A percentile compares a stretch with the other conserved stretches of the same genome.
phyloP scores from a whole-genome alignment of 1,284 basidiomycete genomes.

The Kwoniella shivajii region DNA sequence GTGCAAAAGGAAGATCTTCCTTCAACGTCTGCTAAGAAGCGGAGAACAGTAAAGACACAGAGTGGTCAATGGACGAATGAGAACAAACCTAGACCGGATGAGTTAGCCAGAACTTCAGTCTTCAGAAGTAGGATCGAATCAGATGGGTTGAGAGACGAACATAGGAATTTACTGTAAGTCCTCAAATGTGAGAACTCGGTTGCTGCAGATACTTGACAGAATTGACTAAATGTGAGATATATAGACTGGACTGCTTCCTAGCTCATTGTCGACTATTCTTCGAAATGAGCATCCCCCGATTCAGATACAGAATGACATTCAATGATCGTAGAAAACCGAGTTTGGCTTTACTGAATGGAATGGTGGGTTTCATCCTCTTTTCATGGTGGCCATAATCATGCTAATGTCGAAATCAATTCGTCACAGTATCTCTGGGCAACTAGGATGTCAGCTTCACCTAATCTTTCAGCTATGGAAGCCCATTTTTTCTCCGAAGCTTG shows the following conservation, averaged over 20 bases:
- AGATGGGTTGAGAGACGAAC: conserved; percentile 40
- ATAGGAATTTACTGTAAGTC: conserved; percentile 34
- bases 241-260: conserved; percentile 43
- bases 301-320: conserved; percentile 46
- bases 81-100: background rate
- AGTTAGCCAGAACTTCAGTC: background rate
- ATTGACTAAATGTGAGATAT: background rate
- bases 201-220: background rate
- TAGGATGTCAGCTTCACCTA: conserved; percentile 40
- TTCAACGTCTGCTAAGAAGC: conserved; percentile 17
- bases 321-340: conserved; percentile 42
- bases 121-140: conserved; percentile 28
- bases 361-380: conserved; percentile 25
- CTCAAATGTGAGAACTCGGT: background rate
- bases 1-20: conserved; percentile 15
- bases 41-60: conserved; percentile 8
- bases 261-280: conserved; percentile 45
- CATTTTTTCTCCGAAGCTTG: conserved; percentile 42
- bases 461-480: conserved; percentile 35
- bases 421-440: conserved; percentile 50
- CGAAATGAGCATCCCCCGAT: conserved; percentile 49
- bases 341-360: conserved; percentile 46
- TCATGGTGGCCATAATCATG: too few relatives aligned
- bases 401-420: background rate
- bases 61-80: conserved; percentile 9